phyloP scores from a whole-genome alignment of 495 filamentous ascomycete species.

The Clavariopsis aquatica region DNA sequence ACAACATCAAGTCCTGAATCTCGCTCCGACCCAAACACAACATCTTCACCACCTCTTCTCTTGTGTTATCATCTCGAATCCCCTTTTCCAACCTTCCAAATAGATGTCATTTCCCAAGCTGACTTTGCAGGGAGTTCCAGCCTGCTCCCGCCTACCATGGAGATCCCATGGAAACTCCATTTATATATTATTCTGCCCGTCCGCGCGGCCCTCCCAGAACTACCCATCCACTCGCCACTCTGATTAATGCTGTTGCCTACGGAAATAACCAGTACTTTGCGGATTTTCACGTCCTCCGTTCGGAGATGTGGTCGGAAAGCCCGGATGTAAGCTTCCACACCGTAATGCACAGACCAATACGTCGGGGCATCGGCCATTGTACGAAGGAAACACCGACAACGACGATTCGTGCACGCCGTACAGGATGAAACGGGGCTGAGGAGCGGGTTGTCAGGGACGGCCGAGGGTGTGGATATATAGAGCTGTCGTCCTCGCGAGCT shows the following conservation, averaged over 20 bases:
- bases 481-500: not conserved
- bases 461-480: not conserved
- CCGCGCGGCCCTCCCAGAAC: too few species aligned
- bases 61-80: too few species aligned
- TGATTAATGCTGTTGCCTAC: not conserved
- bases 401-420: not conserved
- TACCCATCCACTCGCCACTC: slow-evolving; percentile 1
- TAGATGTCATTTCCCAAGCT: too few species aligned
- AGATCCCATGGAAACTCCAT: too few species aligned
- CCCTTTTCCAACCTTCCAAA: too few species aligned
- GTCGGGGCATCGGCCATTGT: not conserved
- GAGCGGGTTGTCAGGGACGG: not conserved
- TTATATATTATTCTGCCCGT: too few species aligned
- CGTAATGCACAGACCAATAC: not conserved
- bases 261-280: not conserved
- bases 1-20: too few species aligned
- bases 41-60: too few species aligned
- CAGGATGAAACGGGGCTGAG: not conserved
- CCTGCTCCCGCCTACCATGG: too few species aligned
- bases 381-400: not conserved
- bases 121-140: too few species aligned
- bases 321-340: not conserved
- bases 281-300: not conserved
- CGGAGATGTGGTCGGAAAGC: not conserved
- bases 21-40: too few species aligned